These are phyloP conservation scores for Symbiotaphrina buchneri DNA, from an alignment of 495 filamentous ascomycete species.

Conservation along the genomic window DNA sequence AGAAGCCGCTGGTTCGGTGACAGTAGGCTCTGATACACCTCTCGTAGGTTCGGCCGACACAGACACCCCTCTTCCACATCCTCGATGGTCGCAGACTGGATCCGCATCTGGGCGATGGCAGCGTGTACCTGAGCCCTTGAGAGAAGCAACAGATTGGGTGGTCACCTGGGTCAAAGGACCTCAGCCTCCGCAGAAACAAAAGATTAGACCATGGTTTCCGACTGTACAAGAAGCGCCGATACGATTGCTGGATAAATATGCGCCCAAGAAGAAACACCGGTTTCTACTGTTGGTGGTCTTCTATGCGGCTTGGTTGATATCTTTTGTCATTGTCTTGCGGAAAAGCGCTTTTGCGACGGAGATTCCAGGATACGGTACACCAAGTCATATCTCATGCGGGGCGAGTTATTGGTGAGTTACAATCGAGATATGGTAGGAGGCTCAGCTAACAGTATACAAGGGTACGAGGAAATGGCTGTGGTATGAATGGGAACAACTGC, in stretches of 20 bases:
- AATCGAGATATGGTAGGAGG: too few relatives aligned
- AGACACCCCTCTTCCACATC: too few relatives aligned
- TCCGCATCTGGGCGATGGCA: not conserved
- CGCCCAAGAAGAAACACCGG: slow-evolving; percentile 40
- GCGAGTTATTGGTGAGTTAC: slow-evolving; percentile 28
- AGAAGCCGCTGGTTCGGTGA: too few relatives aligned
- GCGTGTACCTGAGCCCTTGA: not conserved
- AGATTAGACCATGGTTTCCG: slow-evolving; percentile 48
- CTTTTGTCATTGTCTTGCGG: slow-evolving; percentile 44
- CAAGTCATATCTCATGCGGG: slow-evolving; percentile 44
- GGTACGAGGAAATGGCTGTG: slow-evolving; percentile 46
- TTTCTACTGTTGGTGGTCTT: slow-evolving; percentile 32
- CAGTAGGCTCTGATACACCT: too few relatives aligned
- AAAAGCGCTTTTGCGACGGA: slow-evolving; percentile 36
- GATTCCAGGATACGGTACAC: slow-evolving; percentile 44
- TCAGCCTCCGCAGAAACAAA: slow-evolving; percentile 32
- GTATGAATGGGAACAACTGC: slow-evolving; percentile 57
- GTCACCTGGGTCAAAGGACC: slow-evolving; percentile 53
- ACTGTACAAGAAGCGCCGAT: slow-evolving; percentile 44
- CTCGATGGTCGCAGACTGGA: too few relatives aligned
- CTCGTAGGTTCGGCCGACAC: too few relatives aligned
- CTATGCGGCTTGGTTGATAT: slow-evolving; percentile 47
- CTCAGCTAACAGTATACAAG: slow-evolving; percentile 24
- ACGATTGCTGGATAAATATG: slow-evolving; percentile 31
- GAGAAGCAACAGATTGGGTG: slow-evolving; percentile 9